phyloP scores from a whole-genome alignment of 2,329 filamentous ascomycete species.

The Aphanoascus verrucosus region DNA sequence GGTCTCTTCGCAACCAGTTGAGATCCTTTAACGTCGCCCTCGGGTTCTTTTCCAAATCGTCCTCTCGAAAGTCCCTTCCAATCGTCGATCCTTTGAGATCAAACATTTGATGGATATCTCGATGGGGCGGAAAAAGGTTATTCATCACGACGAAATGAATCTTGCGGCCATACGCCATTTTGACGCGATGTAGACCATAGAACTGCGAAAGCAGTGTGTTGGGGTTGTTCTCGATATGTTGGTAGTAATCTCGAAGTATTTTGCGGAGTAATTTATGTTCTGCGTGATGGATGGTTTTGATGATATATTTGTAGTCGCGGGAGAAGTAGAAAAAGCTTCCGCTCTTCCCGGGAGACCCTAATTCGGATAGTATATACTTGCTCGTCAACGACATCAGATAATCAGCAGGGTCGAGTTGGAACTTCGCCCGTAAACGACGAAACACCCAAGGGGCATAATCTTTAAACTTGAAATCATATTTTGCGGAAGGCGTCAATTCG shows the following conservation, averaged over 20 bases:
- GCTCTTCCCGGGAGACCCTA: constrained; percentile 94
- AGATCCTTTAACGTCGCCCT: constrained; percentile 90
- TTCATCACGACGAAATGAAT: constrained; percentile 99
- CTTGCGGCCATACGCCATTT: constrained; percentile 95
- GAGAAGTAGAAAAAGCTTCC: constrained; percentile 99
- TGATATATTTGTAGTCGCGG: constrained; percentile 98
- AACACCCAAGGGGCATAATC: constrained; percentile 99
- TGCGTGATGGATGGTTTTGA: constrained; percentile 96
- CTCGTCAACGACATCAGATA: constrained; percentile 97
- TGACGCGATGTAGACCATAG: constrained; percentile 92
- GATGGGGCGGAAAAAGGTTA: constrained; percentile 93
- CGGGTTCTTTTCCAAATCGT: constrained; percentile 77
- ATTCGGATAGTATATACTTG: constrained; percentile 95
- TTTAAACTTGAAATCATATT: constrained; percentile 99
- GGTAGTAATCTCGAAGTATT: constrained; percentile 74
- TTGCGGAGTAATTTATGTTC: constrained; percentile 49
- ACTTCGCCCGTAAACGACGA: constrained; percentile 74
- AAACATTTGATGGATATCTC: constrained; percentile 94
- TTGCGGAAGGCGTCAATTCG: constrained; percentile 91
- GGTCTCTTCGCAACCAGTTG: constrained; percentile 82
- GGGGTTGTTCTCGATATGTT: constrained; percentile 83
- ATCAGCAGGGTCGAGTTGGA: constrained; percentile 88
- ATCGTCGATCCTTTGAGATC: constrained; percentile 95
- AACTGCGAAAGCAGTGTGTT: constrained; percentile 97
- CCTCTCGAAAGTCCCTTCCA: constrained; percentile 81